These are phyloP conservation scores for Russula virescens DNA, from an alignment of 768 basidiomycete species.

Conservation along the genomic window DNA sequence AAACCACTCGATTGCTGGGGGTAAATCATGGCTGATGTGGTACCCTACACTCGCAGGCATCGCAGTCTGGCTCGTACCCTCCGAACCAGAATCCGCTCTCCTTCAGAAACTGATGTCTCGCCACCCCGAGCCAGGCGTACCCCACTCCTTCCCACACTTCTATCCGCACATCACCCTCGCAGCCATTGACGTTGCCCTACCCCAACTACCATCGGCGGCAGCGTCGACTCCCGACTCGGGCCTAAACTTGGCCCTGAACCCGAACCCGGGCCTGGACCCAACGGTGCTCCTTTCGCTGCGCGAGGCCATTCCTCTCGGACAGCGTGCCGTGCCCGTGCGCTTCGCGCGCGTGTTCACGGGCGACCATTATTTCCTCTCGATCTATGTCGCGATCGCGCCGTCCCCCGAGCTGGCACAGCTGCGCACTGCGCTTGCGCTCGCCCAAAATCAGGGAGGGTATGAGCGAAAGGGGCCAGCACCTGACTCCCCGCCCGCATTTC, in stretches of 20 bases:
- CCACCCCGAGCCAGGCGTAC: slow-evolving; percentile 28
- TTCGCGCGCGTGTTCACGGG: slow-evolving; percentile 56
- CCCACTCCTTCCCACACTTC: slow-evolving; percentile 54
- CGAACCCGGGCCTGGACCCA: neutral
- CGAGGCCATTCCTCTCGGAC: slow-evolving; percentile 35
- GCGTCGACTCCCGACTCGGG: too few species aligned
- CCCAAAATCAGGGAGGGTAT: slow-evolving; percentile 29
- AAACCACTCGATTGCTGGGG: neutral
- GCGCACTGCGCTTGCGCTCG: slow-evolving; percentile 42
- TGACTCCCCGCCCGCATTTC: slow-evolving; percentile 50
- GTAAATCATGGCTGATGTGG: too few species aligned
- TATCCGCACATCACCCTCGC: slow-evolving; percentile 68
- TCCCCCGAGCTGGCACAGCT: slow-evolving; percentile 43
- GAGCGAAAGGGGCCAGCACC: slow-evolving; percentile 27
- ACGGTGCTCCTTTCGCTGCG: slow-evolving; percentile 33
- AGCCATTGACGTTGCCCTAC: slow-evolving; percentile 34
- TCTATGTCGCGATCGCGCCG: slow-evolving; percentile 49
- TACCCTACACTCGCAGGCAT: slow-evolving; percentile 36
- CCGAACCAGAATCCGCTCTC: slow-evolving; percentile 36
- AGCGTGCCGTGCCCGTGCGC: slow-evolving; percentile 35
- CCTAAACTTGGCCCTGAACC: too few species aligned
- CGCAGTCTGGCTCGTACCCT: slow-evolving; percentile 68
- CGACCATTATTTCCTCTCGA: slow-evolving; percentile 64
- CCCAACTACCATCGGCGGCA: slow-evolving; percentile 18
- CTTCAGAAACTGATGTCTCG: slow-evolving; percentile 46